Evolutionary conservation across 371 early-diverging fungal species (phyloP).

Genomic region (Mucor plumbeus): DNA sequence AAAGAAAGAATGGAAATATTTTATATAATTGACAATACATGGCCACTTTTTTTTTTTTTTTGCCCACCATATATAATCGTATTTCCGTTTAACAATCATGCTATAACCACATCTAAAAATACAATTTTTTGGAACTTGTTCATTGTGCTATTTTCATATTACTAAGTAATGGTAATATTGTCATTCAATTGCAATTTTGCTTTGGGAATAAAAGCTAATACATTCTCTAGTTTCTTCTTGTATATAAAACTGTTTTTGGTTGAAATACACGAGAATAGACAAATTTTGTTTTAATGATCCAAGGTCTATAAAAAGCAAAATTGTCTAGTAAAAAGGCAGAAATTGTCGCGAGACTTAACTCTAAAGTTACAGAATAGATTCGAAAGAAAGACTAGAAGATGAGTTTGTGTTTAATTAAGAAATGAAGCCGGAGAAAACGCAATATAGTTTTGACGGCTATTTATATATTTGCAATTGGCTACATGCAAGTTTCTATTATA

Average conservation of each 20-base stretch:
- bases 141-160: background rate
- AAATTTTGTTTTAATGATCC: background rate
- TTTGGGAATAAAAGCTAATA: too few relatives aligned
- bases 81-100: slow-evolving; percentile 7
- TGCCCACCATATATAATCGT: background rate
- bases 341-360: slow-evolving; percentile 5
- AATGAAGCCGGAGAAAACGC: slow-evolving; percentile 5
- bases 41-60: too few relatives aligned
- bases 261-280: slow-evolving; percentile 5
- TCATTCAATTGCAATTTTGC: background rate
- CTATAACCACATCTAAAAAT: background rate
- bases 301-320: slow-evolving; percentile 11
- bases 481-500: too few relatives aligned
- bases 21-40: background rate
- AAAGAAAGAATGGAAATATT: slow-evolving; percentile 6
- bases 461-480: background rate
- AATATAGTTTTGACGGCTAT: slow-evolving; percentile 3
- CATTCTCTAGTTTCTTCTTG: too few relatives aligned
- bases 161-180: background rate
- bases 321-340: slow-evolving; percentile 6
- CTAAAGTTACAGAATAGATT: slow-evolving; percentile 20
- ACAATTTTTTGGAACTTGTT: background rate
- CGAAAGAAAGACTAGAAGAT: slow-evolving; percentile 13
- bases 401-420: slow-evolving; percentile 9
- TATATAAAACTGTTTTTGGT: background rate